Base-by-base conservation (phyloP, 208 protist genomes). In the Trypanosomatidae sp. region DNA sequence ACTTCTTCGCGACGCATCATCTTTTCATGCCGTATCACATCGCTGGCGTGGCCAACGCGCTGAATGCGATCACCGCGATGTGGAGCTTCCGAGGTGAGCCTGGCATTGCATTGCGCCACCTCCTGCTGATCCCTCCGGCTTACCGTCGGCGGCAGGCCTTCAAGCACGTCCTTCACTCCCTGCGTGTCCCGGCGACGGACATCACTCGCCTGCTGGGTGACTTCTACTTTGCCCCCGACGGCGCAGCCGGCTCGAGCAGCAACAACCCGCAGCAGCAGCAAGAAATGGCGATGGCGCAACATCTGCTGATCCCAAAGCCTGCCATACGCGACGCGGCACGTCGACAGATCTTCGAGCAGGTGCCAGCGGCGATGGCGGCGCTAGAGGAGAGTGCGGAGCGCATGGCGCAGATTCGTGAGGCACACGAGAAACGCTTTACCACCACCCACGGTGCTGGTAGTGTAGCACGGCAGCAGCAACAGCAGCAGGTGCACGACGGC, bases 11-110 rank as follows among this genome's bases (percentile, higher is more conserved):
- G 4, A 66, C 77, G 30, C 90, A 96, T 56, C 69, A 64, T 12
- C 36, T 84, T 6, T 87, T 90, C 73, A 91, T 96, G 86, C 92
- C 92, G 7, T 95, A 93, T 66, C 88, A 96, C 82, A 95, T 95
- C 76, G 82, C 84, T 33, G 92, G 92, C 19, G 88, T 96, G 46
- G 80, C 80, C 3, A 94, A 95, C 66, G 84, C 90, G 25, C 70
- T 93, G 25, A 96, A 94, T 70, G 92, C 92, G 15, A 89, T 96
- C 75, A 76, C 88, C n/a, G 87, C 88, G 0, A 96, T 94, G 90
- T 94, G 85, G 86, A 86, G 84, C 64, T 94, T 96, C 73, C 81
- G 86, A 28, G 87, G 87, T 1, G 90, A 95, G 81, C 87, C 89
- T 0, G 90, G 90, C 58, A 90, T 95, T 64, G 92, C 88, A 36